Percentiles rank a stretch among this genome's conserved stretches.
Conservation (phyloP, 805 yeast species). For the Clavispora carvajalis region DNA sequence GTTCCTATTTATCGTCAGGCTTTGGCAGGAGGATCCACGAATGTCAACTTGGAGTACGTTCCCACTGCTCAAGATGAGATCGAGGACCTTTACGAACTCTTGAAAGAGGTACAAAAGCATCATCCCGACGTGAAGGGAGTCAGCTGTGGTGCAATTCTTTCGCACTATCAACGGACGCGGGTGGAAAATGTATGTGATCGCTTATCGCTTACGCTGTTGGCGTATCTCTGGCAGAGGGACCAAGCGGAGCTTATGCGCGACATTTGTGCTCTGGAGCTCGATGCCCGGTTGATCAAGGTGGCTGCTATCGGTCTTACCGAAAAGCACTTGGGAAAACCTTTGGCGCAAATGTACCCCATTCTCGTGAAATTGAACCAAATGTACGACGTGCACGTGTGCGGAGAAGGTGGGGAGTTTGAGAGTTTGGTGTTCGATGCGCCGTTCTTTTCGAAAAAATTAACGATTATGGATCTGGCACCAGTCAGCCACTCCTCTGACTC, state of each 20-base stretch:
- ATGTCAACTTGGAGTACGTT: slow-evolving; percentile 63
- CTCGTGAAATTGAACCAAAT: slow-evolving; percentile 50
- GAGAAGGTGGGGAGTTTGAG: slow-evolving; percentile 99
- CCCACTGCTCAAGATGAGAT: slow-evolving; percentile 77
- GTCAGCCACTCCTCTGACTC: slow-evolving; percentile 63
- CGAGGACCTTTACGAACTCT: slow-evolving; percentile 65
- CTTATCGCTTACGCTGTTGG: slow-evolving; percentile 59
- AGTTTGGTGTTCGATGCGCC: slow-evolving; percentile 90
- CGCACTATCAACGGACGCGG: slow-evolving; percentile 91
- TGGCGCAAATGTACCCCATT: slow-evolving; percentile 57
- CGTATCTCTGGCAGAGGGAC: slow-evolving; percentile 87
- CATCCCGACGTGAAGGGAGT: slow-evolving; percentile 81
- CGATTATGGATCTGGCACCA: slow-evolving; percentile 34
- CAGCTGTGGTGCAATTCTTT: slow-evolving; percentile 91
- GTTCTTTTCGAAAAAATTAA: slow-evolving; percentile 53
- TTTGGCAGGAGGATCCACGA: slow-evolving; percentile 59
- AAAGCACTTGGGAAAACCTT: slow-evolving; percentile 60
- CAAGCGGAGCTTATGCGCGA: slow-evolving; percentile 78
- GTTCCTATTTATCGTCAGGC: slow-evolving; percentile 72
- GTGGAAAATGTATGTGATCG: slow-evolving; percentile 87
- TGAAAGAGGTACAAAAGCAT: slow-evolving; percentile 39
- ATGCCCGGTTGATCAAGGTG: slow-evolving; percentile 85
- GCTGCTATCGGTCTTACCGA: slow-evolving; percentile 83
- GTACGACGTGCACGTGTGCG: slow-evolving; percentile 90
- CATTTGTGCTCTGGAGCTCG: slow-evolving; percentile 62